Conservation (phyloP, 192 early-diverging fungal genomes). For the Kickxella alabastrina region DNA sequence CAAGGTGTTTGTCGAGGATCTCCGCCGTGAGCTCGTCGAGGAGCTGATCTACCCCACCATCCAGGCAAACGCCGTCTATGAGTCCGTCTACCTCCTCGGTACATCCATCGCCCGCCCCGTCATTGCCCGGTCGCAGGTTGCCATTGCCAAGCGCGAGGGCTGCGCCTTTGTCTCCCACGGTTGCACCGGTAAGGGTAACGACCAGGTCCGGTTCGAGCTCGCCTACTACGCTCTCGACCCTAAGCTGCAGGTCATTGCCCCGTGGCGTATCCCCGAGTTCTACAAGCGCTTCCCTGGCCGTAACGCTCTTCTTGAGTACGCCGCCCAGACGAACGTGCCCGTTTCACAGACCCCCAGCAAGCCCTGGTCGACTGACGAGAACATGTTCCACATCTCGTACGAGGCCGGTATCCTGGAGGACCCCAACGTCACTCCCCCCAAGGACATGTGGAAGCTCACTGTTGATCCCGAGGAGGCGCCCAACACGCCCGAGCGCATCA, state of each 20-base stretch:
- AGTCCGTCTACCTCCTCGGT: conserved; percentile 93
- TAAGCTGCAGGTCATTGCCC: conserved; percentile 92
- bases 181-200: conserved; percentile 99
- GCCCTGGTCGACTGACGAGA: conserved; percentile 99
- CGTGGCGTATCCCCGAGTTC: conserved; percentile 95
- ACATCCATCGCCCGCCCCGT: conserved; percentile 96
- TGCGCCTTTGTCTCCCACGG: conserved; percentile 98
- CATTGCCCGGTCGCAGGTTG: conserved; percentile 86
- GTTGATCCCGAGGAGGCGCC: conserved; percentile 96
- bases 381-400: conserved; percentile 98
- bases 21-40: conserved; percentile 90
- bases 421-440: conserved; percentile 91
- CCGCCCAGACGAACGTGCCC: conserved; percentile 83
- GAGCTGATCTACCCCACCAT: conserved; percentile 90
- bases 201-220: conserved; percentile 99
- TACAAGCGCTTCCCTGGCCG: conserved; percentile 94
- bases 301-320: conserved; percentile 86
- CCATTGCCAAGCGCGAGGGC: conserved; percentile 87
- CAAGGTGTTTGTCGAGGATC: conserved; percentile 95
- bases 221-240: conserved; percentile 96
- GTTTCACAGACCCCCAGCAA: conserved; percentile 94
- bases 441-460: conserved; percentile 99
- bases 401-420: conserved; percentile 98
- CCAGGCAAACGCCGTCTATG: conserved; percentile 94
- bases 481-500: conserved; percentile 91